These are phyloP conservation scores for Quercus berberidifolia DNA, from an alignment of 306 rosid genomes.

Conservation along the genomic window DNA sequence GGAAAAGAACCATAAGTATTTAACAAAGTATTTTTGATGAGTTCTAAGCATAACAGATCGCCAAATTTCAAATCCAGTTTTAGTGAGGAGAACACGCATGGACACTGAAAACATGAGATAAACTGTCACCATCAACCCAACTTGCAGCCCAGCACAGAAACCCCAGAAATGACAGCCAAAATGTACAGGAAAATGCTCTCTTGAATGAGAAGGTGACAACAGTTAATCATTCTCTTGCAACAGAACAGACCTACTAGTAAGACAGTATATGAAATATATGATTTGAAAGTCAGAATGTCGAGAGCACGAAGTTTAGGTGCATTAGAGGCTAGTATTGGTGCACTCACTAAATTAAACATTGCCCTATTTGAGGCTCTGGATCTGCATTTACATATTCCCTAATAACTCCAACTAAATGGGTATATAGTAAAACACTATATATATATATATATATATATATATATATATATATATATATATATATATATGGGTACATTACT, in stretches of 20 bases:
- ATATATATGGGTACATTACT: no score
- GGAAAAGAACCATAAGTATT: conserved; percentile 19
- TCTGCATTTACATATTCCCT: no score
- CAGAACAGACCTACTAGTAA: background rate
- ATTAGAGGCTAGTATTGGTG: no score
- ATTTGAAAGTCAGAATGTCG: background rate
- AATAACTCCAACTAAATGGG: no score
- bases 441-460: no score
- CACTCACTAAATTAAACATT: no score
- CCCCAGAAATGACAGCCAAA: background rate
- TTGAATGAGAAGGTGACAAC: background rate
- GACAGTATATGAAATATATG: background rate
- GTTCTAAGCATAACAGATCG: background rate
- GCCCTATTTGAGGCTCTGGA: no score
- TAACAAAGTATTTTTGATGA: background rate
- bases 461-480: no score
- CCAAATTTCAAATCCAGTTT: background rate
- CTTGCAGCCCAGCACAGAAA: background rate
- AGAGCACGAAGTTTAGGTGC: background rate
- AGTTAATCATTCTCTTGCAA: background rate
- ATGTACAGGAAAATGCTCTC: background rate
- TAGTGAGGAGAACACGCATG: background rate
- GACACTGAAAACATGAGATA: background rate
- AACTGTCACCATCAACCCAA: background rate
- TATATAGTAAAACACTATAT: no score